A percentile compares a stretch with the other conserved stretches of the same genome.
Conservation (phyloP, 2,329 filamentous ascomycete species). For the Colletotrichum sp. region DNA sequence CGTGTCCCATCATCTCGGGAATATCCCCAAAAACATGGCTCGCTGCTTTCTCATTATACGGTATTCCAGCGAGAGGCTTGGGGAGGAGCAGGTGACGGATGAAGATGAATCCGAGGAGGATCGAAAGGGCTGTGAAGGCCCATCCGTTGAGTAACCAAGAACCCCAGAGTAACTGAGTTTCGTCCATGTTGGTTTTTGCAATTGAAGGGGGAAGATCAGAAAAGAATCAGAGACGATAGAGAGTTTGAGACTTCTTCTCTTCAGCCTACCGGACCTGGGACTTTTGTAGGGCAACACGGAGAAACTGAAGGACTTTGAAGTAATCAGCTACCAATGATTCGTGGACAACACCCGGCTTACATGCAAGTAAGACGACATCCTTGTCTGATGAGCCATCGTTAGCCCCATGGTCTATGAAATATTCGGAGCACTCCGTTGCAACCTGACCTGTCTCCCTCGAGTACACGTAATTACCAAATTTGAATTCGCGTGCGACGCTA, state of each 20-base stretch:
- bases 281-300: neutral
- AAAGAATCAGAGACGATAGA: neutral
- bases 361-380: neutral
- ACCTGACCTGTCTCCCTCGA: neutral
- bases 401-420: neutral
- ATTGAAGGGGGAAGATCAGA: neutral
- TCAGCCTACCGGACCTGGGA: neutral
- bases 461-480: neutral
- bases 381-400: neutral
- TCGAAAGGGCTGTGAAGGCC: neutral
- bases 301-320: neutral
- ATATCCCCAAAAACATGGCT: slow-evolving; percentile 44
- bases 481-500: neutral
- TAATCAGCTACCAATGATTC: neutral
- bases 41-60: slow-evolving; percentile 43
- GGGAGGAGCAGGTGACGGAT: neutral
- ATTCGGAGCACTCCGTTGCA: neutral
- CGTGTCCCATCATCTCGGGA: slow-evolving; percentile 41
- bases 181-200: too few relatives aligned
- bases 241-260: neutral
- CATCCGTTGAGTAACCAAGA: neutral
- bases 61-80: slow-evolving; percentile 17
- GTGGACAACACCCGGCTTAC: neutral
- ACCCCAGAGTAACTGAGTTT: neutral
- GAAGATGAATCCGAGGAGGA: neutral